Evolutionary conservation across 345 rosid species (phyloP).

Genomic region (Acer saccharum): DNA sequence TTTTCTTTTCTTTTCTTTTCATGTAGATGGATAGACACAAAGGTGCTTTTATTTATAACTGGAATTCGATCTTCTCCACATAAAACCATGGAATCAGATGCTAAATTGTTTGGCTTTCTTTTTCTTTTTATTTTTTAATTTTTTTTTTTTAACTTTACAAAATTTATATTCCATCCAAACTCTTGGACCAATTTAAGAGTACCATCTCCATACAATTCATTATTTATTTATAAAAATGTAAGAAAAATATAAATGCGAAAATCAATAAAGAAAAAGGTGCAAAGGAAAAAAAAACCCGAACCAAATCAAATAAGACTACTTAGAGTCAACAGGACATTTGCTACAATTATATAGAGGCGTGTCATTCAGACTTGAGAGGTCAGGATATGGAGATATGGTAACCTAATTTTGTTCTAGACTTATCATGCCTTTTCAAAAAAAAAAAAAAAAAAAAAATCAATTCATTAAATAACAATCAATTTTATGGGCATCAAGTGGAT

Average conservation of each 20-base stretch:
- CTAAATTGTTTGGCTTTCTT: constrained; percentile 20
- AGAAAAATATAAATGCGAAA: not conserved
- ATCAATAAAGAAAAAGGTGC: not conserved
- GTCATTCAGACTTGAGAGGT: not conserved
- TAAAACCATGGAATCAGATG: constrained; percentile 44
- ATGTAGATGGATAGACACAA: constrained; percentile 32
- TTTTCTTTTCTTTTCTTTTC: not conserved
- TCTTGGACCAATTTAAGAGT: constrained; percentile 10
- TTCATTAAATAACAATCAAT: not conserved
- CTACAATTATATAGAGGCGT: not conserved
- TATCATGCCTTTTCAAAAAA: not conserved
- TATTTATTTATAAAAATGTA: not conserved
- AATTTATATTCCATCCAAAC: not conserved
- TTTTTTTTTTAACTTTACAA: not conserved
- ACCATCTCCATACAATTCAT: not conserved
- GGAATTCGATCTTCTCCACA: constrained; percentile 21
- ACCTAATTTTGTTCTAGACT: not conserved
- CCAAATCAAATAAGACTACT: not conserved
- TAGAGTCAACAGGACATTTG: not conserved
- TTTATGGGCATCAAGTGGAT: too few relatives aligned
- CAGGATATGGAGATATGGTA: not conserved
- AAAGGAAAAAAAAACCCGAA: too few relatives aligned
- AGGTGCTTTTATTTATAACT: constrained; percentile 26
- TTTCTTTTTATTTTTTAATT: too few relatives aligned
- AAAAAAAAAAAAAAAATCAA: not conserved